These are phyloP conservation scores for Penicillium sp. DNA, from an alignment of 2,329 filamentous ascomycete species.

Conservation along the genomic window DNA sequence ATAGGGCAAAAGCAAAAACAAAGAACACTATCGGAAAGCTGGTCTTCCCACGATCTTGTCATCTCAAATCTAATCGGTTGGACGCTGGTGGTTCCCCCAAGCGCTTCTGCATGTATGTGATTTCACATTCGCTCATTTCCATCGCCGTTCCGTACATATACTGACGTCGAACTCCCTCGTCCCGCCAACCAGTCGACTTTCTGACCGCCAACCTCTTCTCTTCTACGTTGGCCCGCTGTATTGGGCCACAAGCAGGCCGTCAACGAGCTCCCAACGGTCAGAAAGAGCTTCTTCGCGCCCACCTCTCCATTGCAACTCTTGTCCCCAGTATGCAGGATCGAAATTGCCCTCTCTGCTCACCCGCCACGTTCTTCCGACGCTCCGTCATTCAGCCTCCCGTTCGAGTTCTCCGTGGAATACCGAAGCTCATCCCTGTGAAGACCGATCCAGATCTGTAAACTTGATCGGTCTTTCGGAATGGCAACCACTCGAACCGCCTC, in stretches of 20 bases:
- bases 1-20: not conserved
- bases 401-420: slow-evolving; percentile 10
- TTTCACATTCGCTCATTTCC: not conserved
- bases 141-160: slow-evolving; percentile 2
- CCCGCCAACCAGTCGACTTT: not conserved
- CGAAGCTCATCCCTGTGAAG: slow-evolving; percentile 17
- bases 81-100: too few relatives aligned
- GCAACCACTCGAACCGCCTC: slow-evolving; percentile 27
- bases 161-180: not conserved
- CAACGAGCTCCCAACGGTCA: not conserved
- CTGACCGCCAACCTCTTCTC: slow-evolving; percentile 4
- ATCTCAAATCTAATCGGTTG: not conserved
- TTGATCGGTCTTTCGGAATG: slow-evolving; percentile 24
- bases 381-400: slow-evolving; percentile 22
- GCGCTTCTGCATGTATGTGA: too few relatives aligned
- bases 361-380: slow-evolving; percentile 23
- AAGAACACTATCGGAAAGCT: slow-evolving; percentile 2
- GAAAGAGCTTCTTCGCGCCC: slow-evolving; percentile 7
- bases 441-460: slow-evolving; percentile 9
- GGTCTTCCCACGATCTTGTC: slow-evolving; percentile 3
- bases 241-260: not conserved
- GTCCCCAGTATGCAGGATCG: slow-evolving; percentile 35
- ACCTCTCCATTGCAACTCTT: slow-evolving; percentile 18
- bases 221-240: not conserved
- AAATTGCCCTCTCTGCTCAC: slow-evolving; percentile 25